Evolutionary conservation across 768 basidiomycete genomes (phyloP).

Genomic region (Pisolithus albus): DNA sequence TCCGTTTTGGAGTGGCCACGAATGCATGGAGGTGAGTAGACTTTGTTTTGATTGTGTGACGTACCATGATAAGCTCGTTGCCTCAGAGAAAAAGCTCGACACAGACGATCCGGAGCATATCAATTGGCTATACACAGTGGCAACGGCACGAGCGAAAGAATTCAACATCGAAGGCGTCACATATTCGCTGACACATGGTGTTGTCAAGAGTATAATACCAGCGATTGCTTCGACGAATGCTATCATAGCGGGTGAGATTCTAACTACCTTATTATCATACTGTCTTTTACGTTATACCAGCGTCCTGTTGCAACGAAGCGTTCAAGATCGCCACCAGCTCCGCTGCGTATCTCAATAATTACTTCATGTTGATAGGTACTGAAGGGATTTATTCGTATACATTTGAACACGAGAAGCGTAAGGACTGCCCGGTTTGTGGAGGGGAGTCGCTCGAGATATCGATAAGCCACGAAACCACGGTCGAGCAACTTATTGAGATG

Average conservation of each 20-base stretch:
- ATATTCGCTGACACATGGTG: slow-evolving; percentile 95
- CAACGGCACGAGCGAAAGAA: slow-evolving; percentile 77
- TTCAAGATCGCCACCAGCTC: slow-evolving; percentile 97
- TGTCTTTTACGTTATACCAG: slow-evolving; percentile 32
- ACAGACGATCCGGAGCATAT: slow-evolving; percentile 98
- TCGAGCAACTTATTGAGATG: slow-evolving; percentile 85
- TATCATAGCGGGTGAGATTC: slow-evolving; percentile 77
- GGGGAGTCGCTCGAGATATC: slow-evolving; percentile 76
- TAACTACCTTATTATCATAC: neutral
- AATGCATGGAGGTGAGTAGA: slow-evolving; percentile 66
- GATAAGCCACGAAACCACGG: slow-evolving; percentile 64
- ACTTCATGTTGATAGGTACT: slow-evolving; percentile 97
- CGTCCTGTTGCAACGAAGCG: slow-evolving; percentile 97
- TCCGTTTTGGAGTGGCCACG: slow-evolving; percentile 98
- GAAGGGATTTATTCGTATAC: slow-evolving; percentile 97
- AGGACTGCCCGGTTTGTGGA: slow-evolving; percentile 96
- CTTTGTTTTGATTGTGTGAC: neutral
- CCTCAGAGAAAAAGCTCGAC: slow-evolving; percentile 83
- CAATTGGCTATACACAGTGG: slow-evolving; percentile 81
- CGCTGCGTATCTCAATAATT: slow-evolving; percentile 92
- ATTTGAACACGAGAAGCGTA: slow-evolving; percentile 88
- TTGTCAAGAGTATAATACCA: slow-evolving; percentile 99
- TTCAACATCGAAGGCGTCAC: slow-evolving; percentile 99
- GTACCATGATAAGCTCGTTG: slow-evolving; percentile 1
- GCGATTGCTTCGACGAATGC: slow-evolving; percentile 99